Base-by-base conservation (phyloP, 495 filamentous ascomycete genomes). In the Hypoxylon rickii region DNA sequence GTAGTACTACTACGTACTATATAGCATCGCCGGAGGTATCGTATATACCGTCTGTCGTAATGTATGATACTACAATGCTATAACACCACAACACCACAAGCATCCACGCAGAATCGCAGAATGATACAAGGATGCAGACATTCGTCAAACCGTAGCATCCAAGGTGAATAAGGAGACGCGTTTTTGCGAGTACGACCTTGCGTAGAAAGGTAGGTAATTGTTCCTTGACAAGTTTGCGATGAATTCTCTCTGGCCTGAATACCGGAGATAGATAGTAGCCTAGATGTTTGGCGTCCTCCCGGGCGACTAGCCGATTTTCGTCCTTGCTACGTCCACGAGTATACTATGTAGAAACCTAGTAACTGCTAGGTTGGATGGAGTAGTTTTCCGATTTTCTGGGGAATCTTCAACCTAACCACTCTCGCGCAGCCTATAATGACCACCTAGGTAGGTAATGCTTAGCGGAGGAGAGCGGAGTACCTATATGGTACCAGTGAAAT, bases 61-160 rank as follows among this genome's bases (percentile, higher is more conserved):
- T n/a, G n/a, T n/a, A n/a, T n/a, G n/a, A n/a, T n/a, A n/a, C n/a
- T n/a, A n/a, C n/a, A n/a, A n/a, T n/a, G n/a, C n/a, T n/a, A n/a
- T n/a, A n/a, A n/a, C n/a, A n/a, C n/a, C n/a, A 48, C 45, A 41
- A 51, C 24, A 45, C 26, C 44, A 31, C 21, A 38, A n/a, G n/a
- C n/a, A n/a, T n/a, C n/a, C 24, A 10, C 24, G 24, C 24, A 29
- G n/a, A n/a, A n/a, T n/a, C 24, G 24, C 4, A 29, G 24, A 29
- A 10, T 29, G 10, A 29, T 10, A 29, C 24, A 29, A n/a, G 24
- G 24, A 29, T 10, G 24, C 24, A 29, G 10, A 29, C 10, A 29
- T 29, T 29, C 10, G 24, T 29, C 24, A 29, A 29, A 29, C 24
- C 24, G 10, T 29, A 29, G 24, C 24, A 29, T 29, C 24, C 24